Evolutionary conservation across 768 basidiomycete species (phyloP), one percentile per base, ranked within the genome.

Genomic region (Pulveroboletus sp.): DNA sequence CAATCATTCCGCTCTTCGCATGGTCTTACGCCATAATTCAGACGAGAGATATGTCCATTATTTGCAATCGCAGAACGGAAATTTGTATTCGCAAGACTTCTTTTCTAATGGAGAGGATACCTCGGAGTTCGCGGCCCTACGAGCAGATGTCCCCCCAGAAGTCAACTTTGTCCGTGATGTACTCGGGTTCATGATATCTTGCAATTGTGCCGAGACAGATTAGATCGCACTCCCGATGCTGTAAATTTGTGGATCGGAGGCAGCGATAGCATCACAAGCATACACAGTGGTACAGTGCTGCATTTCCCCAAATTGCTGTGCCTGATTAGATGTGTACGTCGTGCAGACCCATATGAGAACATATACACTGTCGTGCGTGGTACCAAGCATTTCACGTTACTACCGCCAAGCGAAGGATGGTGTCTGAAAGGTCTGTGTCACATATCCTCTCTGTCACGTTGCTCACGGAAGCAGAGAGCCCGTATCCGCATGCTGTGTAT

Each of bases 171-270:
- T 87, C 60, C 81, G 75, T 37, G 82, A 87, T 55, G 90, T 88
- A 8, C 70, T 93, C 27, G 90, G 91, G 11, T 35, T 12, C 43
- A 27, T 39, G 23, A 19, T 47, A 29, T 31, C 14, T 27, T 25
- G 1, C 6, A n/a, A 20, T 24, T 2, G 8, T 37, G 34, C 44
- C 45, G 31, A 53, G 23, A 44, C 24, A 9, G 37, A 40, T 38
- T 29, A 85, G 87, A 77, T 32, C 74, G 69, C 55, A 56, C 70
- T 16, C 90, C 94, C 0, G 94, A 97, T 59, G 94, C 92, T 6
- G 91, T 92, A 3, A 97, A 97, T 62, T 61, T 97, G 17, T 97
- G 94, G 93, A 89, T 97, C 31, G 94, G 94, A 11, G 77, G 88
- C 58, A 72, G 75, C 46, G 70, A 73, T 49, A 93, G 90, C 60